Evolutionary conservation across 2,329 filamentous ascomycete species (phyloP).

Genomic region (Fusarium haematococcum): DNA sequence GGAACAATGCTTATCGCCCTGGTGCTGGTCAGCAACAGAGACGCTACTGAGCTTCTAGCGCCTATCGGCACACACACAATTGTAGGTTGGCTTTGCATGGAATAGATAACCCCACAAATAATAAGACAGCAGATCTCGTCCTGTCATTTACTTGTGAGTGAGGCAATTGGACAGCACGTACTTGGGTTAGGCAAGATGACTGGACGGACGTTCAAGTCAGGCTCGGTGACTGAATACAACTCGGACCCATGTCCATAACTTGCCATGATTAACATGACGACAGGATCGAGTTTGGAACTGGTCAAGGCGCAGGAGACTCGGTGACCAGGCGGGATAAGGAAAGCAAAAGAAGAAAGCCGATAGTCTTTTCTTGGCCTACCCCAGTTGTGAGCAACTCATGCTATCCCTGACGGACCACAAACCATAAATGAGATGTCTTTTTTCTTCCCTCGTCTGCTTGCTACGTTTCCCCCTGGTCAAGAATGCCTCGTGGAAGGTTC

Average conservation of each 20-base stretch:
- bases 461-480: background rate
- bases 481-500: constrained; percentile 10
- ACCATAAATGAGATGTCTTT: constrained; percentile 3
- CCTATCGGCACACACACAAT: background rate
- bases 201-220: background rate
- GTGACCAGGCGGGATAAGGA: background rate
- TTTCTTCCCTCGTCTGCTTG: background rate
- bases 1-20: background rate
- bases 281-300: background rate
- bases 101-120: background rate
- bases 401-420: background rate
- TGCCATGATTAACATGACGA: constrained; percentile 4
- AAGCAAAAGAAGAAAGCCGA: background rate
- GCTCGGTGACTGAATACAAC: background rate
- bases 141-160: background rate
- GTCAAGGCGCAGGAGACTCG: background rate
- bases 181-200: background rate
- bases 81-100: background rate
- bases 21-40: background rate
- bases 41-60: background rate
- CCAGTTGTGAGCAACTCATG: background rate
- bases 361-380: background rate
- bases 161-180: background rate
- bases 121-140: background rate
- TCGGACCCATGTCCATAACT: background rate